Evolutionary conservation across 768 basidiomycete genomes (phyloP).

Genomic region (Tulasnella sp.): DNA sequence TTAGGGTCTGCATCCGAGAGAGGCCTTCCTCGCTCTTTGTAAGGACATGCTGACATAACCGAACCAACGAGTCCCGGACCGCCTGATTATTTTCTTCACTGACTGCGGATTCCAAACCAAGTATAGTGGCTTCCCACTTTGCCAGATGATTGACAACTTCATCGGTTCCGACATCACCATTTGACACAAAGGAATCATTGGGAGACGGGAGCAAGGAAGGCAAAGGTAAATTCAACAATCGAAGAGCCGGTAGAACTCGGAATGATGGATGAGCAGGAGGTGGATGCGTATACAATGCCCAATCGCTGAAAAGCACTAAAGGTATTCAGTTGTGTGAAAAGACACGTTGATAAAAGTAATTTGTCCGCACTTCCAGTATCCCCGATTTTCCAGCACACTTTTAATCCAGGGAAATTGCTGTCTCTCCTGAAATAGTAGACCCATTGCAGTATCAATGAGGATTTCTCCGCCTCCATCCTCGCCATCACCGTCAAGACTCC

Average conservation of each 20-base stretch:
- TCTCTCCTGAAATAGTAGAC: constrained; percentile 36
- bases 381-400: constrained; percentile 41
- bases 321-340: background rate
- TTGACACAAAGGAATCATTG: constrained; percentile 23
- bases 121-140: constrained; percentile 16
- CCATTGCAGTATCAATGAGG: constrained; percentile 44
- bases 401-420: constrained; percentile 40
- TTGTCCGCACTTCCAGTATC: constrained; percentile 70
- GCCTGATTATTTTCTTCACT: constrained; percentile 4
- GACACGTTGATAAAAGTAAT: constrained; percentile 1
- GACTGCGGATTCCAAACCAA: constrained; percentile 12
- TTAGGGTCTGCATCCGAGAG: constrained; percentile 10
- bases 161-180: constrained; percentile 14
- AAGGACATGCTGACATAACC: constrained; percentile 25
- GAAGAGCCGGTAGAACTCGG: constrained; percentile 57
- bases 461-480: constrained; percentile 36
- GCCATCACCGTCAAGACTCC: constrained; percentile 17
- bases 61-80: constrained; percentile 3
- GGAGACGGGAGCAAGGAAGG: constrained; percentile 29
- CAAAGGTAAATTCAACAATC: constrained; percentile 58
- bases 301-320: constrained; percentile 41
- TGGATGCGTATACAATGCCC: constrained; percentile 56
- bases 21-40: constrained; percentile 28
- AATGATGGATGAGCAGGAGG: constrained; percentile 63
- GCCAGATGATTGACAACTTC: background rate